Conservation (phyloP, 1,139 yeast genomes). For the Yamadazyma triangularis region DNA sequence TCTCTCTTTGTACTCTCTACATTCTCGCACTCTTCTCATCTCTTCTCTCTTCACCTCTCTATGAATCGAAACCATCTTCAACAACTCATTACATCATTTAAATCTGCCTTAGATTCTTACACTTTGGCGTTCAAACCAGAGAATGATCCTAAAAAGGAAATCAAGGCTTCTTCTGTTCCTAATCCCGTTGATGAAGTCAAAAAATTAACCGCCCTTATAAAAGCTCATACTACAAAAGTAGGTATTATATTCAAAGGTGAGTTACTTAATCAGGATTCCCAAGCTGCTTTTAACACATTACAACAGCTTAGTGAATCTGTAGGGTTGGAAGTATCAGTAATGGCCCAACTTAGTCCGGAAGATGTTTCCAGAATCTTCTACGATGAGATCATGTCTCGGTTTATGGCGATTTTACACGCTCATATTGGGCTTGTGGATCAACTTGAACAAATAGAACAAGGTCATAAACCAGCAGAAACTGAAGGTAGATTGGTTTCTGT, state of each 20-base stretch:
- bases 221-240: constrained; percentile 74
- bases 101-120: constrained; percentile 34
- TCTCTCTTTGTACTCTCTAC: too few species aligned
- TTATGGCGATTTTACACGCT: constrained; percentile 25
- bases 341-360: constrained; percentile 36
- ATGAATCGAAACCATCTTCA: constrained; percentile 15
- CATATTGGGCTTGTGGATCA: constrained; percentile 22
- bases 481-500: constrained; percentile 50
- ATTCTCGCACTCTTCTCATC: constrained; percentile 8
- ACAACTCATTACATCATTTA: constrained; percentile 23
- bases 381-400: constrained; percentile 29
- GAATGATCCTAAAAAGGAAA: constrained; percentile 5
- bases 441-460: too few species aligned
- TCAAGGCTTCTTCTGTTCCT: constrained; percentile 32
- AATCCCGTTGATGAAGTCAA: constrained; percentile 52
- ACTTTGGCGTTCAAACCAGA: neutral
- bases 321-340: constrained; percentile 43
- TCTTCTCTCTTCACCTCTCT: neutral
- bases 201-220: constrained; percentile 57
- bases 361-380: constrained; percentile 38
- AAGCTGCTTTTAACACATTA: constrained; percentile 52
- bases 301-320: constrained; percentile 44
- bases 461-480: too few species aligned
- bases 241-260: constrained; percentile 74
- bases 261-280: constrained; percentile 29